Evolutionary conservation across 768 basidiomycete genomes (phyloP).

Genomic region (Coprinellus aureogranulatus): DNA sequence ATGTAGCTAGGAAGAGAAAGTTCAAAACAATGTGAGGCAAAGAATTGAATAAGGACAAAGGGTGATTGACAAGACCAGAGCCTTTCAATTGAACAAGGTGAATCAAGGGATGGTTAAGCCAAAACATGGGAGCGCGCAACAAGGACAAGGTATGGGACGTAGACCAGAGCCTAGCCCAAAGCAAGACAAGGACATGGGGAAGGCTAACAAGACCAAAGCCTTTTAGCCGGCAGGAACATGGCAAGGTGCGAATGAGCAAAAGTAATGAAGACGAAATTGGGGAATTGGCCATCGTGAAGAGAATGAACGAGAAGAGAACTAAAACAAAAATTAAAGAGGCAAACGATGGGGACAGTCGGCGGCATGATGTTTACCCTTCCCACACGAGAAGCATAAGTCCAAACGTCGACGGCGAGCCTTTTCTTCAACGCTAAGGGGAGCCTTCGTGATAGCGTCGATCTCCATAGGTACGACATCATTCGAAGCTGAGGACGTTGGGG

Average conservation of each 20-base stretch:
- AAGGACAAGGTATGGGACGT: slow-evolving; percentile 3
- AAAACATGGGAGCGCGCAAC: not conserved
- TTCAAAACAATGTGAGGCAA: not conserved
- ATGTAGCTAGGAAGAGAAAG: not conserved
- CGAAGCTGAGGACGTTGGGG: not conserved
- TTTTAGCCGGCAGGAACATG: not conserved
- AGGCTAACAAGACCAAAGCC: slow-evolving; percentile 25
- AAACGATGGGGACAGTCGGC: slow-evolving; percentile 1
- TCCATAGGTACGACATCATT: not conserved
- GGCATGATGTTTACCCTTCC: not conserved
- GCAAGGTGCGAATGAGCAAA: not conserved
- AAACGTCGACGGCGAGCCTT: not conserved
- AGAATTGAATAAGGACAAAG: not conserved
- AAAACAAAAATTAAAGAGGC: not conserved
- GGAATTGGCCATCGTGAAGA: too few species aligned
- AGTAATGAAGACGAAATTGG: not conserved
- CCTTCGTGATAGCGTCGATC: not conserved
- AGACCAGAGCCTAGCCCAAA: slow-evolving; percentile 31
- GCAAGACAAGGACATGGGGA: slow-evolving; percentile 13
- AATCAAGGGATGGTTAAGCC: not conserved
- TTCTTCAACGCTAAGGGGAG: not conserved
- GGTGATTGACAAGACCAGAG: not conserved
- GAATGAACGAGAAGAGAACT: too few species aligned
- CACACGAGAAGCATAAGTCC: not conserved
- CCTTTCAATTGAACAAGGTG: not conserved